Conservation (phyloP, 495 filamentous ascomycete genomes). For the Penicillium daleae region DNA sequence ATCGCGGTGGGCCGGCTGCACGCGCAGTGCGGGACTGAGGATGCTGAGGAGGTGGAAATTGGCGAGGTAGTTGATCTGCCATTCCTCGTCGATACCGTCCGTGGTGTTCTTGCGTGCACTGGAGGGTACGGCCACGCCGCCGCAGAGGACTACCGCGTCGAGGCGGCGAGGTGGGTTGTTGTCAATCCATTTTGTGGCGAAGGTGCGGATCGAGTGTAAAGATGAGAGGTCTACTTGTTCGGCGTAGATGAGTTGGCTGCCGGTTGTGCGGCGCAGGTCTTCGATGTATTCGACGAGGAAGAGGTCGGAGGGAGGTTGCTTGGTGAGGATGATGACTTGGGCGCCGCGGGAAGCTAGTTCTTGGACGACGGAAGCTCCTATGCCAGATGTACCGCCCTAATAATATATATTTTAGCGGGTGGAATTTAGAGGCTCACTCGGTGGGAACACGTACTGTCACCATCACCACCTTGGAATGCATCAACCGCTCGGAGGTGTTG, state of each 20-base stretch:
- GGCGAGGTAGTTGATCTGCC: conserved; percentile 92
- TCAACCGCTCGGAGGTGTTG: conserved; percentile 78
- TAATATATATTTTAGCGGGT: conserved; percentile 11
- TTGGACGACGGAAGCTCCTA: conserved; percentile 75
- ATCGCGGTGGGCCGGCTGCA: conserved; percentile 91
- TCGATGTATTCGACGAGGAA: conserved; percentile 93
- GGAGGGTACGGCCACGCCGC: conserved; percentile 67
- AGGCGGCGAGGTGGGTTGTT: conserved; percentile 89
- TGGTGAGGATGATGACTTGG: conserved; percentile 88
- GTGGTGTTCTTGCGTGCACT: conserved; percentile 55
- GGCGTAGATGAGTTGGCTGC: conserved; percentile 89
- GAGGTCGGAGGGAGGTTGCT: conserved; percentile 74
- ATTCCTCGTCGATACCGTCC: conserved; percentile 85
- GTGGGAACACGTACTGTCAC: conserved; percentile 65
- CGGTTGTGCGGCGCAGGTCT: conserved; percentile 77
- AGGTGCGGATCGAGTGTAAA: conserved; percentile 83
- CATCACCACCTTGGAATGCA: conserved; percentile 92
- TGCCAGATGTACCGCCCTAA: conserved; percentile 90
- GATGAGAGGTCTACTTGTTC: conserved; percentile 91
- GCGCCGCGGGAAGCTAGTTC: conserved; percentile 82
- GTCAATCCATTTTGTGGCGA: conserved; percentile 99
- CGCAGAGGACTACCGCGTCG: conserved; percentile 91
- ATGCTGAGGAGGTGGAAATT: conserved; percentile 95
- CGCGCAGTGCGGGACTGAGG: conserved; percentile 81
- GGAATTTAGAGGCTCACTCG: neutral